phyloP scores from a whole-genome alignment of 208 protist species.

The Trichomonas vaginalis region DNA sequence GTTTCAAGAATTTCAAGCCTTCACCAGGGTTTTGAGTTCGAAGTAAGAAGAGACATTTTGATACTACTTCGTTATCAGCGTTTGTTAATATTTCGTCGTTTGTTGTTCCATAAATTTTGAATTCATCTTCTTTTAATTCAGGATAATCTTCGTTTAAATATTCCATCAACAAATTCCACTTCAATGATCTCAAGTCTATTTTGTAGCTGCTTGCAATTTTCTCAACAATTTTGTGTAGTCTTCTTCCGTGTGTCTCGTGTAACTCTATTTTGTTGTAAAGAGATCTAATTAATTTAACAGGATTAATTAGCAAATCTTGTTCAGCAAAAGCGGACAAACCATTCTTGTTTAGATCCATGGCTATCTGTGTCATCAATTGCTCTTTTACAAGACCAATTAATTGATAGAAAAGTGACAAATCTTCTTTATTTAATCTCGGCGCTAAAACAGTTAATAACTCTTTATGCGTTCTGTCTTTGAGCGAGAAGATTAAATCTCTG shows the following conservation, averaged over 20 bases:
- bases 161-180: not conserved
- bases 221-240: not conserved
- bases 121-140: not conserved
- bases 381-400: not conserved
- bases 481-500: not conserved
- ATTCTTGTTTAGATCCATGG: not conserved
- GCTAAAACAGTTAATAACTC: not conserved
- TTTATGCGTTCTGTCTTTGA: not conserved
- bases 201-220: not conserved
- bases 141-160: not conserved
- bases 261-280: not conserved
- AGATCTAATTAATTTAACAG: not conserved
- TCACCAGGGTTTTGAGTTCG: not conserved
- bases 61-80: not conserved
- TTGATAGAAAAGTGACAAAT: not conserved
- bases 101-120: not conserved
- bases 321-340: not conserved
- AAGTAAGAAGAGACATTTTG: not conserved
- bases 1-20: not conserved
- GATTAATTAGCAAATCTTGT: not conserved
- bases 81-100: not conserved
- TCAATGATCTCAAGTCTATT: not conserved
- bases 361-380: not conserved
- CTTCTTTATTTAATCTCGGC: not conserved
- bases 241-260: not conserved